Evolutionary conservation across 768 basidiomycete species (phyloP).

Genomic region (Russula lepida): DNA sequence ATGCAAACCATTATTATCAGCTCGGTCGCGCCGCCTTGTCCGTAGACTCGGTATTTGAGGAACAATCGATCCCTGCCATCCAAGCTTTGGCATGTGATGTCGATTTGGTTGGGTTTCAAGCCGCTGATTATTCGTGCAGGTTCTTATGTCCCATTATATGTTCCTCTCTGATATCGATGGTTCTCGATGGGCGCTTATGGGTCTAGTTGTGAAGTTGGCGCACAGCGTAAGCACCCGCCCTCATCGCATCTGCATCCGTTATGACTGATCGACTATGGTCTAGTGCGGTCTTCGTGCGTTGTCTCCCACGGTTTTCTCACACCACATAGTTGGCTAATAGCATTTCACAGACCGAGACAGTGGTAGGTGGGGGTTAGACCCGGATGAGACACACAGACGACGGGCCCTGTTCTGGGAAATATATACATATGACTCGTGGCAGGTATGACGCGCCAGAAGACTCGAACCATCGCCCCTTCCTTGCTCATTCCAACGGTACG

Average conservation of each 20-base stretch:
- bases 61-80: conserved; percentile 52
- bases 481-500: conserved; percentile 4
- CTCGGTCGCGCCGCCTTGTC: conserved; percentile 51
- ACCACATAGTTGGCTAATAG: conserved; percentile 11
- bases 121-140: conserved; percentile 33
- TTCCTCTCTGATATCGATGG: conserved; percentile 42
- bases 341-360: conserved; percentile 52
- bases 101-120: neutral
- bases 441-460: conserved; percentile 35
- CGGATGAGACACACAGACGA: conserved; percentile 49
- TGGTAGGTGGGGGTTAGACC: conserved; percentile 51
- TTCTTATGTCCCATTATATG: conserved; percentile 47
- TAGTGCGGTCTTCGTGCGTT: conserved; percentile 34
- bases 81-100: conserved; percentile 49
- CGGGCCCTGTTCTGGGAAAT: conserved; percentile 58
- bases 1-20: conserved; percentile 53
- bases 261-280: conserved; percentile 15
- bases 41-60: conserved; percentile 55
- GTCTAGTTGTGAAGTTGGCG: conserved; percentile 59
- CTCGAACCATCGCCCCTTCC: neutral
- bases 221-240: conserved; percentile 43
- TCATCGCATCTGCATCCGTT: conserved; percentile 19
- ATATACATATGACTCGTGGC: conserved; percentile 61
- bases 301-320: conserved; percentile 40
- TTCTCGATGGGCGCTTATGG: conserved; percentile 63